These are phyloP conservation scores for Xylaria hypoxylon DNA, from an alignment of 2,329 filamentous ascomycete genomes.

Conservation along the genomic window DNA sequence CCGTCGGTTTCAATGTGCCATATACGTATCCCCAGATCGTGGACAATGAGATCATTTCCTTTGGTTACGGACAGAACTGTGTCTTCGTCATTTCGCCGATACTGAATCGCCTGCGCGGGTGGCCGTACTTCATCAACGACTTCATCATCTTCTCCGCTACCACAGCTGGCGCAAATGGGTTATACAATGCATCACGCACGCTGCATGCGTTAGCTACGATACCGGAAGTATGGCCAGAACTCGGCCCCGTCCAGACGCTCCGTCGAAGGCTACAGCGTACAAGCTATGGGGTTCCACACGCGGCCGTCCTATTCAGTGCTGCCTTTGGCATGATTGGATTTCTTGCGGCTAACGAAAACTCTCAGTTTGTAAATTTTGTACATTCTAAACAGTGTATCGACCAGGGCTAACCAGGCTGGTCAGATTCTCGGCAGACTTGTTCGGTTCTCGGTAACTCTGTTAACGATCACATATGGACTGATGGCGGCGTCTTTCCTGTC, in stretches of 20 bases:
- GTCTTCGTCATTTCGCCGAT: constrained; percentile 24
- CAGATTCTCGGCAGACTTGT: constrained; percentile 22
- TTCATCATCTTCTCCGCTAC: constrained; percentile 22
- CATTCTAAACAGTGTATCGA: not conserved
- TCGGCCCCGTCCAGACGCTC: constrained; percentile 16
- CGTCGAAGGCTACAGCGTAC: constrained; percentile 17
- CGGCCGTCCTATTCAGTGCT: constrained; percentile 12
- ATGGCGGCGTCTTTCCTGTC: constrained; percentile 19
- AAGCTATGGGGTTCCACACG: constrained; percentile 19
- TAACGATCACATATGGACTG: constrained; percentile 23
- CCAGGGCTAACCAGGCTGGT: not conserved
- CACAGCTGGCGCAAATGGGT: constrained; percentile 7
- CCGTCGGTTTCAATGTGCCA: constrained; percentile 57
- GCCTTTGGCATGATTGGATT: constrained; percentile 20
- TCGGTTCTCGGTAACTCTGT: constrained; percentile 12
- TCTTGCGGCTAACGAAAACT: constrained; percentile 14
- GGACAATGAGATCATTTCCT: constrained; percentile 31
- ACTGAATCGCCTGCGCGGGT: constrained; percentile 10
- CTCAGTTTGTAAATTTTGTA: constrained; percentile 14
- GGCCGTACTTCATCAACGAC: constrained; percentile 17
- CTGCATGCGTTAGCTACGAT: constrained; percentile 16
- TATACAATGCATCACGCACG: constrained; percentile 19
- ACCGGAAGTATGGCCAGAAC: constrained; percentile 21
- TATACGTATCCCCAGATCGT: constrained; percentile 45
- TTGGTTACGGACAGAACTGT: constrained; percentile 31